phyloP scores from a whole-genome alignment of 495 filamentous ascomycete genomes.

The Trichoderma gamsii region DNA sequence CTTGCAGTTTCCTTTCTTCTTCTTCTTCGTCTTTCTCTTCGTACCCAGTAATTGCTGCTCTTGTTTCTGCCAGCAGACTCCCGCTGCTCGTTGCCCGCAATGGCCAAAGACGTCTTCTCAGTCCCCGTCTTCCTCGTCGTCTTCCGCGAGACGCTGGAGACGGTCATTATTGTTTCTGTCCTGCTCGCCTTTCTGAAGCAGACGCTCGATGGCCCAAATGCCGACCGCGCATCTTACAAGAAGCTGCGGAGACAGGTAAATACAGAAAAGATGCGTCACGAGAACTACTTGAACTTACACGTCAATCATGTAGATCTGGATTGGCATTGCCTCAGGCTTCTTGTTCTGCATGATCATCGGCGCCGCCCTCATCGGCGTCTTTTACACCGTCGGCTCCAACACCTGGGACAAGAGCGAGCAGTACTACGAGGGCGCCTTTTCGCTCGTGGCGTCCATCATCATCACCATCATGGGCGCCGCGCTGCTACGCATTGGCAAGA shows the following conservation, averaged over 20 bases:
- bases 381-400: constrained; percentile 65
- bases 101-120: constrained; percentile 55
- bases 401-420: constrained; percentile 60
- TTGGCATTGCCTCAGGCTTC: constrained; percentile 57
- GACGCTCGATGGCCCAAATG: constrained; percentile 54
- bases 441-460: constrained; percentile 63
- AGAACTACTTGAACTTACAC: neutral
- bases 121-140: constrained; percentile 78
- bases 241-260: constrained; percentile 64
- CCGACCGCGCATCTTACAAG: constrained; percentile 55
- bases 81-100: constrained; percentile 20
- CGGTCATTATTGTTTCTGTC: constrained; percentile 74
- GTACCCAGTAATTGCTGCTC: constrained; percentile 12
- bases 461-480: constrained; percentile 75
- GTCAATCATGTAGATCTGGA: constrained; percentile 55
- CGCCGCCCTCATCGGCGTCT: constrained; percentile 68
- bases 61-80: neutral
- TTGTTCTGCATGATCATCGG: constrained; percentile 63
- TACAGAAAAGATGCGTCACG: neutral
- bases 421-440: constrained; percentile 74
- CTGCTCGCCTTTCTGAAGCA: constrained; percentile 78
- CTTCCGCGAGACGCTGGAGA: constrained; percentile 80
- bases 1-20: neutral
- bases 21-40: constrained; percentile 9
- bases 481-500: constrained; percentile 73